Evolutionary conservation across 139 green algal genomes (phyloP), one percentile per base, ranked within the genome.

Genomic region (Edaphochlamys debaryana): DNA sequence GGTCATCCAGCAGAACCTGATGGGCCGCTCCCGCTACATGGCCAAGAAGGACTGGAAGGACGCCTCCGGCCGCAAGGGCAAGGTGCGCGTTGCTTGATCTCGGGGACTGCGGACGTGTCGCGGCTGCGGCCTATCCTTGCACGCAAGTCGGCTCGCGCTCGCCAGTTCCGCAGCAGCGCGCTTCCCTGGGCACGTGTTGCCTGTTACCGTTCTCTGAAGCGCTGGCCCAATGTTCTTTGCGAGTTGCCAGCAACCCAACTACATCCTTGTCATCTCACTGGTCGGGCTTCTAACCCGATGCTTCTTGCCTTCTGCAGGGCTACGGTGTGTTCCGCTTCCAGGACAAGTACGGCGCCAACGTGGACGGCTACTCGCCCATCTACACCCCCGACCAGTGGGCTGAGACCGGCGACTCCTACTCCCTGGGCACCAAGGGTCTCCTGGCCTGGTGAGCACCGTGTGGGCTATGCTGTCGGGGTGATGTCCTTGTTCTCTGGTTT

Each of bases 341-440:
- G 1, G 85, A 94, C 87, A 98, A 98, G 95, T 98, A 98, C 54
- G 96, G 96, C 56, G 95, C 93, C 71, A 98, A 98, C 89, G 96
- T 98, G 27, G 96, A 98, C 75, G 96, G 95, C 79, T 98, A 98
- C 95, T 97, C 93, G 38, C 96, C 96, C 45, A 98, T 98, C 92
- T 98, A 97, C 92, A 98, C 96, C 72, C 96, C 96, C n/a, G 96
- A 98, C 90, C 92, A 91, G 71, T 98, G 96, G 96, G 93, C 94
- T 19, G 92, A 96, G 86, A 89, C 68, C 32, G 96, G 96, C 50
- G 88, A 93, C 83, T 79, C 67, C 20, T 98, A 98, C 93, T 95
- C 91, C 86, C 93, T 97, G 67, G 96, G 96, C 82, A 94, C 89
- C 77, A 97, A 96, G 90, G 96, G 95, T 64, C 91, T 98, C n/a